A percentile compares a stretch with the other conserved stretches of the same genome.
phyloP scores from a whole-genome alignment of 2,329 filamentous ascomycete genomes.

The Incumbomyces delicatus region DNA sequence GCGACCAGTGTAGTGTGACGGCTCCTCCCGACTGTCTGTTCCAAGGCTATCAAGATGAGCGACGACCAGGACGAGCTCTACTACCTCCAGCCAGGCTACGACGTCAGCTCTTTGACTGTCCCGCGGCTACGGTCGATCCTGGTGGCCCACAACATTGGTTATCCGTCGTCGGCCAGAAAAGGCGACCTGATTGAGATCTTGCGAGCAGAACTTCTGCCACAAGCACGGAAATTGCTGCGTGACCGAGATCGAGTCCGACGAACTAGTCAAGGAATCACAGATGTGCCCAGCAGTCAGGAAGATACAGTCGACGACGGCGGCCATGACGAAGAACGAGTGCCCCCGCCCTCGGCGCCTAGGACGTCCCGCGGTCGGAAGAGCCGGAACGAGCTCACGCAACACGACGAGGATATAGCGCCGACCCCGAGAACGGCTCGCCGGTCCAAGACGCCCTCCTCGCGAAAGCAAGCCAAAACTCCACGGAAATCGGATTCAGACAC shows the following conservation, averaged over 20 bases:
- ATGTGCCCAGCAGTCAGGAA: conserved; percentile 56
- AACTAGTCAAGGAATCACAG: conserved; percentile 73
- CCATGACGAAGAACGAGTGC: conserved; percentile 40
- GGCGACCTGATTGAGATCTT: conserved; percentile 76
- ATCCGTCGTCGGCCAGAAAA: conserved; percentile 87
- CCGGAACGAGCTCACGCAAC: conserved; percentile 28
- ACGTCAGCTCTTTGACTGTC: conserved; percentile 72
- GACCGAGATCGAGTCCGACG: conserved; percentile 71
- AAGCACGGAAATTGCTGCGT: conserved; percentile 65
- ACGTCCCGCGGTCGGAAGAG: conserved; percentile 38
- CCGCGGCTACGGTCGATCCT: conserved; percentile 84
- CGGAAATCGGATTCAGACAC: conserved; percentile 36
- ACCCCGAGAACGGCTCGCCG: conserved; percentile 39
- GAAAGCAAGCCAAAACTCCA: conserved; percentile 43
- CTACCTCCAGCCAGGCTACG: conserved; percentile 80
- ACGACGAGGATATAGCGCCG: conserved; percentile 24
- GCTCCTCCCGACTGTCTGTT: no score
- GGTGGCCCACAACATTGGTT: conserved; percentile 75
- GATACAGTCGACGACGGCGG: conserved; percentile 52
- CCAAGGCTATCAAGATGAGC: no score
- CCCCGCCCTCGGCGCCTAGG: conserved; percentile 40
- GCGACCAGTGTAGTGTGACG: no score
- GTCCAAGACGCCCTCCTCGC: conserved; percentile 41
- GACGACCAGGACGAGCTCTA: conserved; percentile 52
- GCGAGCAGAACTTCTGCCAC: conserved; percentile 65